phyloP scores from a whole-genome alignment of 306 rosid species.

The Gleditsia sinensis region DNA sequence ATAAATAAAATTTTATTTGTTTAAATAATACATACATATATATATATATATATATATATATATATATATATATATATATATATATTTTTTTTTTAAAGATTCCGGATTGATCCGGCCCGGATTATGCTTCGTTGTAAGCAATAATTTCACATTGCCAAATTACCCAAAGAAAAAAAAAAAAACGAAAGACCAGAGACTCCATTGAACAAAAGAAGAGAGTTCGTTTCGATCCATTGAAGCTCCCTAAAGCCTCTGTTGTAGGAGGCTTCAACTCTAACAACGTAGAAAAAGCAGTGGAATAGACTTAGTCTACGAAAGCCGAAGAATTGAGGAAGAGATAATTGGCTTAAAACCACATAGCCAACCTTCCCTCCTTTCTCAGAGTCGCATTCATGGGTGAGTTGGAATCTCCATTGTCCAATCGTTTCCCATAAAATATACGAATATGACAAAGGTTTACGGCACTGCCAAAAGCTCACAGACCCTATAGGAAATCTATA shows the following conservation, averaged over 20 bases:
- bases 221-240: constrained; percentile 27
- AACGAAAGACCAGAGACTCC: not conserved
- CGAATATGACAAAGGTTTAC: constrained; percentile 33
- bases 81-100: too few relatives aligned
- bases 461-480: constrained; percentile 29
- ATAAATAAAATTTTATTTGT: too few relatives aligned
- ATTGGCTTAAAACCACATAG: constrained; percentile 34
- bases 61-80: too few relatives aligned
- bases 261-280: constrained; percentile 24
- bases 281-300: constrained; percentile 29
- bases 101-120: too few relatives aligned
- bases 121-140: too few relatives aligned
- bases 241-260: not conserved
- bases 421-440: constrained; percentile 10
- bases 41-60: too few relatives aligned
- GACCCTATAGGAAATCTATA: constrained; percentile 33
- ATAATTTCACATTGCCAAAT: too few relatives aligned
- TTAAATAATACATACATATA: too few relatives aligned
- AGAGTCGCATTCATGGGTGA: constrained; percentile 54
- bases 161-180: not conserved
- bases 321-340: constrained; percentile 54
- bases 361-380: constrained; percentile 21
- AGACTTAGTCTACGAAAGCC: not conserved
- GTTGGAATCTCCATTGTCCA: constrained; percentile 49
- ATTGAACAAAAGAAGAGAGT: not conserved